A percentile compares a stretch with the other conserved stretches of the same genome.
Conservation (phyloP, 768 basidiomycete genomes). For the Phaeotremella skinneri region DNA sequence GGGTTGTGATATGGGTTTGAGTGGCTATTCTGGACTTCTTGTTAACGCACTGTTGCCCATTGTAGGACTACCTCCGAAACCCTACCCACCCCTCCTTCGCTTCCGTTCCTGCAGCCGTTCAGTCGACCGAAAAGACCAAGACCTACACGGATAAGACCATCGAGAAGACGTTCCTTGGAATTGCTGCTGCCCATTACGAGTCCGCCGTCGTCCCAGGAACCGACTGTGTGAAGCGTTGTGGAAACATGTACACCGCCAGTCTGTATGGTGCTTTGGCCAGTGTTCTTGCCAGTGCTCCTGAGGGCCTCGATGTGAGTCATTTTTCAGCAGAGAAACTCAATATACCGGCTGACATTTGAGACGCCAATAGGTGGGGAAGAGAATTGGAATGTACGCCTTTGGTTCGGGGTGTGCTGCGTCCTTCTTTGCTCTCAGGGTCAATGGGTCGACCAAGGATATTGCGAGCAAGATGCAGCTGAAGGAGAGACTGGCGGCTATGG, state of each 20-base stretch:
- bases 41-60: too few relatives aligned
- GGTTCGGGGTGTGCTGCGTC: slow-evolving; percentile 92
- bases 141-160: slow-evolving; percentile 90
- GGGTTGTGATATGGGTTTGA: neutral
- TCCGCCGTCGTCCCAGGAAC: slow-evolving; percentile 75
- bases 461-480: slow-evolving; percentile 75
- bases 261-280: slow-evolving; percentile 92
- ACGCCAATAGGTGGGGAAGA: slow-evolving; percentile 60
- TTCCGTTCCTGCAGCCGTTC: slow-evolving; percentile 67
- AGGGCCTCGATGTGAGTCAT: slow-evolving; percentile 56
- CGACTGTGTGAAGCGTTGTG: slow-evolving; percentile 82
- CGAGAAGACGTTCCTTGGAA: slow-evolving; percentile 87
- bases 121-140: slow-evolving; percentile 62
- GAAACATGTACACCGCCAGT: slow-evolving; percentile 98
- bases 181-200: slow-evolving; percentile 71
- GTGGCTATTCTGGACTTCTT: neutral
- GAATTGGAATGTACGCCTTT: slow-evolving; percentile 92
- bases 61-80: slow-evolving; percentile 82
- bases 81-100: slow-evolving; percentile 64
- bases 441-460: slow-evolving; percentile 82
- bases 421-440: slow-evolving; percentile 84
- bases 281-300: slow-evolving; percentile 70
- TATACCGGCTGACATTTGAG: slow-evolving; percentile 6
- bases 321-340: neutral
- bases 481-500: slow-evolving; percentile 74